Evolutionary conservation across 768 basidiomycete species (phyloP).

Genomic region (Termitomyces sp.): DNA sequence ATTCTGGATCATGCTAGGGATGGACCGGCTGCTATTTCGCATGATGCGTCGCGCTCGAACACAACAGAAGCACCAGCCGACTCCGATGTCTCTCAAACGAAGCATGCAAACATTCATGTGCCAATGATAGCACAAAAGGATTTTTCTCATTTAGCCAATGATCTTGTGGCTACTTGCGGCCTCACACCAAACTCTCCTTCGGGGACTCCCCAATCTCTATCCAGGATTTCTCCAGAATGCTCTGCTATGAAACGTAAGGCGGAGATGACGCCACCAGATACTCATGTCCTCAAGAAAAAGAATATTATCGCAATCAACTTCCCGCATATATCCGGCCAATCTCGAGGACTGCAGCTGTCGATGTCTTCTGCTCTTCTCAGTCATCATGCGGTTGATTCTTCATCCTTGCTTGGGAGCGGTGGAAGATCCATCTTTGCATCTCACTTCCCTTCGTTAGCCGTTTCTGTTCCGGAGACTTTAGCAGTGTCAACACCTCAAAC

Average conservation of each 20-base stretch:
- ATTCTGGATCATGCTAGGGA: slow-evolving; percentile 19
- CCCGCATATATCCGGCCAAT: neutral
- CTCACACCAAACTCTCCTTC: neutral
- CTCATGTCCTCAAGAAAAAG: neutral
- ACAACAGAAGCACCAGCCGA: neutral
- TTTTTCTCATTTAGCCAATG: neutral
- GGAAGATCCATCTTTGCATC: neutral
- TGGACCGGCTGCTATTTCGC: neutral
- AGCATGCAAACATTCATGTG: neutral
- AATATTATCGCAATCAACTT: neutral
- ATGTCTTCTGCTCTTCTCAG: neutral
- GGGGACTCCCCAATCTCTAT: neutral
- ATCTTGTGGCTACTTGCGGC: neutral
- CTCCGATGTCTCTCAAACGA: neutral
- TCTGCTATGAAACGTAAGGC: neutral
- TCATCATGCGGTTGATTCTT: neutral
- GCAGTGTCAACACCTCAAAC: neutral
- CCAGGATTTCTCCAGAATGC: neutral
- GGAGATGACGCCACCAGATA: neutral
- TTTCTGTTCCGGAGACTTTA: neutral
- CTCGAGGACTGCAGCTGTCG: neutral
- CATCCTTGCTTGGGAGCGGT: neutral
- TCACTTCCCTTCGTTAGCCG: neutral
- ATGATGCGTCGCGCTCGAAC: neutral
- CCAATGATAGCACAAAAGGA: neutral